Evolutionary conservation across 345 rosid species (phyloP), one percentile per base, ranked within the genome.

Genomic region (Isatis tinctoria): DNA sequence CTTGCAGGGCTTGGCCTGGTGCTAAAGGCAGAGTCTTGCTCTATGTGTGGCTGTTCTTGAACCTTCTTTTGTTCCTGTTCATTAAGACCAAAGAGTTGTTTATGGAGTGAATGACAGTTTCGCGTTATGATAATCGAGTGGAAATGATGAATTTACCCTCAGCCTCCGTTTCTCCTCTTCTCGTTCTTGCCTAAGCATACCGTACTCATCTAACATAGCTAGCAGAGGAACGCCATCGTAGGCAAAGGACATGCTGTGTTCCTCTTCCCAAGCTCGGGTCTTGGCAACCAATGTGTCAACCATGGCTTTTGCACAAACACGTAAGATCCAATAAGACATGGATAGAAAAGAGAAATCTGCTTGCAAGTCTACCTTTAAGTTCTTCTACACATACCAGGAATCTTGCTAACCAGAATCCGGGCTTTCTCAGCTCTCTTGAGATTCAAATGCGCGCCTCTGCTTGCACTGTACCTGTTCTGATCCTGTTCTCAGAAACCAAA

Each of bases 381-480:
- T 56, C 78, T 35, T 62, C 75, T 27, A 69, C 27, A 68, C 74
- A 57, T 88, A 92, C 98, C 96, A 60, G 99, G 96, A 80, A 95
- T 95, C 87, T 90, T 92, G 88, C 88, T 95, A 47, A 95, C 99
- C 78, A 95, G 76, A 75, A 90, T 74, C 47, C 99, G 82, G 40
- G 98, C 97, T 78, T 89, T 92, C 76, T 95, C 98, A 30, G 99
- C 99, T 28, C 98, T 97, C 88, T 95, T 95, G 84, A 95, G 99
- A 83, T 95, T 95, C 78, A 92, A 83, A 67, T 95, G 99, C 2
- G 99, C 97, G 17, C 99, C 99, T 83, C 97, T 84, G 80, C 99
- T 90, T 17, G 98, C 92, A 67, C 86, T 92, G 59, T 95, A 95
- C 87, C 97, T 87, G 83, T 95, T 95, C 63, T 95, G 97, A 75